These are phyloP conservation scores for Trichoderma breve DNA, from an alignment of 2,329 filamentous ascomycete species.

Conservation along the genomic window DNA sequence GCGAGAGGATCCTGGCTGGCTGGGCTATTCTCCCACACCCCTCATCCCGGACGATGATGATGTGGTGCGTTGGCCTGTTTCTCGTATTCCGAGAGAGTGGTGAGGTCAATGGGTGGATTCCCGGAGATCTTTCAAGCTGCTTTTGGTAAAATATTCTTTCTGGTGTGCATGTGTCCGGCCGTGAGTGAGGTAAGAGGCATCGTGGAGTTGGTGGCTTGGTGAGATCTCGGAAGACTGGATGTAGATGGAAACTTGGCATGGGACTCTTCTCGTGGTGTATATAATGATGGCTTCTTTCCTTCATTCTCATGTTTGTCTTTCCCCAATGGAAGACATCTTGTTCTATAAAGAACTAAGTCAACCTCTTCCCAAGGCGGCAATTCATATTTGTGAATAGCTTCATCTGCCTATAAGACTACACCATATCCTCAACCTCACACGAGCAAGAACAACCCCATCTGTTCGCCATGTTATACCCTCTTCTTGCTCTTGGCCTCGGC, in stretches of 20 bases:
- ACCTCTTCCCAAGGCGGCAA: background rate
- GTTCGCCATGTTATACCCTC: constrained; percentile 20
- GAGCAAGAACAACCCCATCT: background rate
- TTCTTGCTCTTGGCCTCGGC: constrained; percentile 23
- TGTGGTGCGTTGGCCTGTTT: background rate
- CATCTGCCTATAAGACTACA: background rate
- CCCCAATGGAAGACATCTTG: background rate
- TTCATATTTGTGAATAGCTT: background rate
- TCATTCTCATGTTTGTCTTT: background rate
- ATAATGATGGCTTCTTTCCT: constrained; percentile 9
- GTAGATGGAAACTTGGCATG: background rate
- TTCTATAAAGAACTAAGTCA: background rate
- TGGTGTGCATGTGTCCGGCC: background rate
- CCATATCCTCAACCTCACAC: background rate
- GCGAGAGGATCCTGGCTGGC: background rate
- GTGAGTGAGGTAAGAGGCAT: constrained; percentile 3
- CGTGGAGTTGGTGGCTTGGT: constrained; percentile 8
- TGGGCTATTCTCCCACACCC: background rate
- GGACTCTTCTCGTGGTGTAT: background rate
- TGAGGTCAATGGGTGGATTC: constrained; percentile 1
- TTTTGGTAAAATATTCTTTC: background rate
- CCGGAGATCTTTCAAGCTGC: background rate
- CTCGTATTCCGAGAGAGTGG: constrained; percentile 13
- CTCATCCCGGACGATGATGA: background rate
- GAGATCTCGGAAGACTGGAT: background rate